Conservation (phyloP, 2,329 filamentous ascomycete genomes). For the Trichoderma simmonsii region DNA sequence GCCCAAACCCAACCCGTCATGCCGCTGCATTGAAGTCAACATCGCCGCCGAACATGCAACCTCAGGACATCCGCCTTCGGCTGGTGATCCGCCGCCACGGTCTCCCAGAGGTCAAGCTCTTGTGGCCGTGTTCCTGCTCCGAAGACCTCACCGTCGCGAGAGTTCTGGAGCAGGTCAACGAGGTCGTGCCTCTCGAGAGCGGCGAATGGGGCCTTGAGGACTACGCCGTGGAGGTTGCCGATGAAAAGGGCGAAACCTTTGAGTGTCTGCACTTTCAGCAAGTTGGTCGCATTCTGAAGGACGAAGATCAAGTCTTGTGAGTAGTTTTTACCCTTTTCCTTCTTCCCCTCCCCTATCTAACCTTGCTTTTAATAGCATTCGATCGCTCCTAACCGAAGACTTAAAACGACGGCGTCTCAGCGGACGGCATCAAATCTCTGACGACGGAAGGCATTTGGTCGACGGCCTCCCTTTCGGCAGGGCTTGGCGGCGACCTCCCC, state of each 20-base stretch:
- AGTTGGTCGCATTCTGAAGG: conserved; percentile 66
- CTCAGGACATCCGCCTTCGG: conserved; percentile 62
- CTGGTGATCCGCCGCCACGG: conserved; percentile 69
- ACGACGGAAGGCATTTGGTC: conserved; percentile 74
- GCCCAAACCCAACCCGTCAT: not conserved
- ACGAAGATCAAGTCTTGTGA: conserved; percentile 80
- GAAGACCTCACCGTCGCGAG: conserved; percentile 68
- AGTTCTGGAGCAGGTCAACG: conserved; percentile 75
- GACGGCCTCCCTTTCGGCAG: conserved; percentile 85
- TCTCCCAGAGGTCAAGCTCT: conserved; percentile 67
- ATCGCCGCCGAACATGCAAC: not conserved
- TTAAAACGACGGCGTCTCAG: conserved; percentile 67
- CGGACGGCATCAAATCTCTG: conserved; percentile 77
- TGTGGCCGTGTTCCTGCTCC: conserved; percentile 63
- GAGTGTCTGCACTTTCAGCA: conserved; percentile 86
- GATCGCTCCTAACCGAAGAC: conserved; percentile 72
- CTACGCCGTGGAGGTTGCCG: conserved; percentile 74
- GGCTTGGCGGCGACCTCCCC: conserved; percentile 59
- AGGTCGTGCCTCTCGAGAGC: conserved; percentile 76
- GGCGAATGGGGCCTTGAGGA: conserved; percentile 84
- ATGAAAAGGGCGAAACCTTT: conserved; percentile 57
- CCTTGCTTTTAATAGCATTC: conserved; percentile 56
- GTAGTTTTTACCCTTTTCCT: conserved; percentile 31
- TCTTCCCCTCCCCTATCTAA: not conserved
- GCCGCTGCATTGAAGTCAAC: not conserved